Evolutionary conservation across 495 filamentous ascomycete species (phyloP), one percentile per base, ranked within the genome.

Genomic region (Pyronema domesticum): DNA sequence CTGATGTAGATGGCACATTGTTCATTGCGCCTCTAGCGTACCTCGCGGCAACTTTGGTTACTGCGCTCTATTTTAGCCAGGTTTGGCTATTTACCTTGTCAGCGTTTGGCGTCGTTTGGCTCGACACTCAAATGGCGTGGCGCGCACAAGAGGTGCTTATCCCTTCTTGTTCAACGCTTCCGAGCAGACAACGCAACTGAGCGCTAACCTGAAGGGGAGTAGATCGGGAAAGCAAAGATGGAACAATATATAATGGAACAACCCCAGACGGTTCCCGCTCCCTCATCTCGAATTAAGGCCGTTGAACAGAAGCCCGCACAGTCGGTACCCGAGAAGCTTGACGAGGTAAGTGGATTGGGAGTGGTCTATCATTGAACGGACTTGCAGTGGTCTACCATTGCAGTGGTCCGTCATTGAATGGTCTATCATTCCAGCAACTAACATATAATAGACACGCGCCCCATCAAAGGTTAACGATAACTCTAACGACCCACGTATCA

Each of bases 71-170:
- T 14, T 53, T 40, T 17, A 53, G 37, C 50, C 50, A 53, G 50
- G 2, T 53, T 9, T 53, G 35, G 50, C 37, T 53, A 33, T 53
- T 53, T 34, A 40, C 36, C 19, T 8, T 53, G 37, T 53, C 50
- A 13, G 50, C 50, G 9, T 53, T 53, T 43, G 50, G 50, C 18
- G 50, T 53, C n/a, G 50, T 53, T 9, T 53, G 50, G 50, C 15
- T 53, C 8, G 50, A 53, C 18, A 33, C 50, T 9, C 50, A 53
- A 33, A 53, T 53, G 50, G 50, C 50, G 17, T 53, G 50, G 50
- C 11, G 37, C 10, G 50, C 50, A 10, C 35, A 40, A n/a, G n/a
- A 53, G 50, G 50, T 53, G 42, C 7, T 14, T 43, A 17, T n/a
- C 39, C 17, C 39, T 17, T 17, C 13, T 17, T 17, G 17, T 43